Base-by-base conservation (phyloP, 805 yeast species). In the Metschnikowia kofuensis region DNA sequence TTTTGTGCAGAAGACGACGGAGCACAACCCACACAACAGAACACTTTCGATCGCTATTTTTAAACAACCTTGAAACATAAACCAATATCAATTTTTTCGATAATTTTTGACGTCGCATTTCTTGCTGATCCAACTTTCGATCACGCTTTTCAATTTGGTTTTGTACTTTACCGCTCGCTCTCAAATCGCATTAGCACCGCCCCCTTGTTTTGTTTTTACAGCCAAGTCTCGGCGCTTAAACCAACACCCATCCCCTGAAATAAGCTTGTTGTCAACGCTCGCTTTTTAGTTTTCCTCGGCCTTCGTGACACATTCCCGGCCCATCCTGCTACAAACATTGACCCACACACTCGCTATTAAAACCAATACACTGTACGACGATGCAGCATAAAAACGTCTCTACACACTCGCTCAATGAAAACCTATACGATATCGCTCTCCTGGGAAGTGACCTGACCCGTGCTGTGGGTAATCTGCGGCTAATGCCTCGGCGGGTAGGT, bases 401-500 rank as follows among this genome's bases (percentile, higher is more conserved):
- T 35, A 59, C 50, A 38, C 45, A 45, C 35, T 55, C 63, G 28
- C 53, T 64, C 16, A 53, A 55, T 47, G 65, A 62, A 15, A 67
- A 67, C 54, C 61, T 63, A 41, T 69, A 62, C 45, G 65, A 61
- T 37, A 59, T 61, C 16, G 45, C 64, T 45, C 52, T 60, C 30
- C 21, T 52, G 16, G 43, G 45, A 21, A 14, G 13, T 28, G 30
- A 27, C 36, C 35, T 47, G 40, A 47, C 15, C 42, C 45, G 47
- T 15, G 40, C 51, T 2, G 29, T 42, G 27, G 15, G 48, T 38
- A 65, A 63, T 50, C 61, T 60, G 47, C 54, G 54, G 15, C 15
- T 50, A 51, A 29, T 55, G 4, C 65, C 68, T 3, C 61, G 63
- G 35, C 58, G 69, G 35, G 67, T 63, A 12, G 65, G 64, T 35